phyloP scores from a whole-genome alignment of 306 rosid genomes.

The Casuarina equisetifolia region DNA sequence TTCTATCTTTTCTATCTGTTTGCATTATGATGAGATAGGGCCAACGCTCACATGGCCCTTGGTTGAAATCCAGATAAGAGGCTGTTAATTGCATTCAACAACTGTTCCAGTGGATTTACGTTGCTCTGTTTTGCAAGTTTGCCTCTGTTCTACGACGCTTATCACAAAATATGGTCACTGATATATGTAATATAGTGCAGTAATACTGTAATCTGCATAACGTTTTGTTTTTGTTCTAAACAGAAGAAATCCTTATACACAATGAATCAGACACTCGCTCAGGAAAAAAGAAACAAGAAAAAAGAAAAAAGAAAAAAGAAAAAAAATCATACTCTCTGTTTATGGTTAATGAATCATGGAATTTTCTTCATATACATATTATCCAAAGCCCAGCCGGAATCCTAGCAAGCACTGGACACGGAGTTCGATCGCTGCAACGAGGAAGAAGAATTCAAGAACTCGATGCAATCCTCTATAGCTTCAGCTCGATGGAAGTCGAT shows the following conservation, averaged over 20 bases:
- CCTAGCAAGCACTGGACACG: conserved; percentile 28
- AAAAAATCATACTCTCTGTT: not conserved
- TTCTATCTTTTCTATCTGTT: not conserved
- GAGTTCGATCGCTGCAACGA: conserved; percentile 63
- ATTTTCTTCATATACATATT: conserved; percentile 17
- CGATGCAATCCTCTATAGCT: conserved; percentile 82
- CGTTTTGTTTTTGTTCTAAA: not conserved
- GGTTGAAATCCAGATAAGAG: not conserved
- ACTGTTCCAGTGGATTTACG: not conserved
- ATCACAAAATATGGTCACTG: not conserved
- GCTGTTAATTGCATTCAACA: not conserved
- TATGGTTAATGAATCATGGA: not conserved
- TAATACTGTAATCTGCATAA: not conserved
- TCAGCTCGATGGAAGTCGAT: conserved; percentile 77
- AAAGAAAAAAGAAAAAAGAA: too few species aligned
- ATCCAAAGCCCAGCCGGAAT: conserved; percentile 21
- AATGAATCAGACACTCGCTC: not conserved
- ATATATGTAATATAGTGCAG: not conserved
- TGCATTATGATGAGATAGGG: not conserved
- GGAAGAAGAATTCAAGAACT: conserved; percentile 85
- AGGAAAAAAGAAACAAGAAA: too few species aligned
- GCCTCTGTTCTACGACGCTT: not conserved
- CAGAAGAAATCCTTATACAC: not conserved
- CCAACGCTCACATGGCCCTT: not conserved
- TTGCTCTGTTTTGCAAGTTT: not conserved